Conservation (phyloP, 2,329 filamentous ascomycete genomes). For the Aspergillus luchuensis region DNA sequence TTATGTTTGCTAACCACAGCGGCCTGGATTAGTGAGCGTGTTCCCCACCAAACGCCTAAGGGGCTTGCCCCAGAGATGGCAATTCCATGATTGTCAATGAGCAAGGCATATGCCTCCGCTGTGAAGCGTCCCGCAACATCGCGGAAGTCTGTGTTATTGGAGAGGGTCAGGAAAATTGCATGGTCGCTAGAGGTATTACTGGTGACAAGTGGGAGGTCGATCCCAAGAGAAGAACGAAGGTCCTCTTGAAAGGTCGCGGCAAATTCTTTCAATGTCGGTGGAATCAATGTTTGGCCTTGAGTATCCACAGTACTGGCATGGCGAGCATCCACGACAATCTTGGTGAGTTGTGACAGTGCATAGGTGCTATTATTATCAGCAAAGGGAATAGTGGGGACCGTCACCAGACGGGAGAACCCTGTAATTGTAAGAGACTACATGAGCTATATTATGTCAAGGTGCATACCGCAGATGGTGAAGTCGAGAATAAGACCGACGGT, state of each 20-base stretch:
- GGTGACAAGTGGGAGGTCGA: constrained; percentile 26
- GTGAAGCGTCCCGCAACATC: constrained; percentile 52
- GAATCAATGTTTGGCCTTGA: constrained; percentile 54
- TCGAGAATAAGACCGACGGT: not conserved
- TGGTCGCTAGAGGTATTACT: constrained; percentile 20
- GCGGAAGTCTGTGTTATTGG: constrained; percentile 42
- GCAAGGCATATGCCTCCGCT: constrained; percentile 54
- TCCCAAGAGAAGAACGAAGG: constrained; percentile 23
- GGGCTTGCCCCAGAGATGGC: constrained; percentile 55
- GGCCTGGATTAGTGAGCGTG: constrained; percentile 55
- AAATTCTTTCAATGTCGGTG: constrained; percentile 53
- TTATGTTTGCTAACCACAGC: constrained; percentile 40
- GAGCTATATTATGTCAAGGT: not conserved
- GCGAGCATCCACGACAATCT: constrained; percentile 40
- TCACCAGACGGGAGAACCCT: not conserved
- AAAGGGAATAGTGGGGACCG: not conserved
- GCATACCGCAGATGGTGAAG: not conserved
- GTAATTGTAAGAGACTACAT: not conserved
- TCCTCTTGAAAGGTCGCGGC: constrained; percentile 50
- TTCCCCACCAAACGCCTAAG: constrained; percentile 59
- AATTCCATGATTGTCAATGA: constrained; percentile 44
- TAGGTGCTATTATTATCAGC: not conserved
- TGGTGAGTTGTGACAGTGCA: not conserved
- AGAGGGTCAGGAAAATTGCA: constrained; percentile 53
- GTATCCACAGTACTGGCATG: constrained; percentile 48